Percentiles rank a stretch among this genome's conserved stretches.
Conservation (phyloP, 2,329 filamentous ascomycete species). For the Scedosporium boydii region DNA sequence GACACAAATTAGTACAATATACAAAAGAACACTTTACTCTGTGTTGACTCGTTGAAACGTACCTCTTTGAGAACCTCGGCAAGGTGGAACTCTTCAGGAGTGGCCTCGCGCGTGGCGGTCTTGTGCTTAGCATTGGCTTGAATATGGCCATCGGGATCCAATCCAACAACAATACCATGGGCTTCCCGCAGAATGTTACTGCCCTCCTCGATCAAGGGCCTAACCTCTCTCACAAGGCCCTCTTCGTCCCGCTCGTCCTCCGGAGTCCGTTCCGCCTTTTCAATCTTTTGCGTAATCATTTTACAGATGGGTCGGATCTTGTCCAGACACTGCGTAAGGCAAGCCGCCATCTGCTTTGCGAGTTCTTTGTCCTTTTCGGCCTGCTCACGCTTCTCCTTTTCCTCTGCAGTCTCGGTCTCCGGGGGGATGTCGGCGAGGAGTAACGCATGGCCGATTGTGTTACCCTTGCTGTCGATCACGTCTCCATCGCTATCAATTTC, state of each 20-base stretch:
- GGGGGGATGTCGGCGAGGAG: conserved; percentile 50
- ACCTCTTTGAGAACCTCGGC: conserved; percentile 76
- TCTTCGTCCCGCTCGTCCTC: conserved; percentile 89
- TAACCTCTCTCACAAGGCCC: conserved; percentile 74
- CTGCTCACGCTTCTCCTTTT: conserved; percentile 44
- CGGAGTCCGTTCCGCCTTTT: conserved; percentile 68
- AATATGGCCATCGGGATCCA: conserved; percentile 84
- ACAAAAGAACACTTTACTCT: background rate
- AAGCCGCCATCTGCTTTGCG: conserved; percentile 62
- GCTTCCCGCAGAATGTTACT: conserved; percentile 73
- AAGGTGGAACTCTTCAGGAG: conserved; percentile 72
- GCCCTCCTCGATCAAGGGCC: conserved; percentile 81
- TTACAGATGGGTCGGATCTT: conserved; percentile 78
- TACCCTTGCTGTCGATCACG: conserved; percentile 59
- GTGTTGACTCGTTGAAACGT: conserved; percentile 13
- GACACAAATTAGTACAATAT: conserved; percentile 5
- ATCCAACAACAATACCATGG: conserved; percentile 76
- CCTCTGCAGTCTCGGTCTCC: conserved; percentile 39
- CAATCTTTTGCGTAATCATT: conserved; percentile 77
- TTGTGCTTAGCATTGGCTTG: conserved; percentile 77
- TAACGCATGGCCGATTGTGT: conserved; percentile 57
- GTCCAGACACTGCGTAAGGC: conserved; percentile 71
- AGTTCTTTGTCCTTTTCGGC: conserved; percentile 64
- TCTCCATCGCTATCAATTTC: conserved; percentile 63
- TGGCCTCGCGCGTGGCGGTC: conserved; percentile 63